A percentile compares a stretch with the other conserved stretches of the same genome.
These are phyloP conservation scores for Lindgomyces ingoldianus DNA, from an alignment of 495 filamentous ascomycete species.

Conservation along the genomic window DNA sequence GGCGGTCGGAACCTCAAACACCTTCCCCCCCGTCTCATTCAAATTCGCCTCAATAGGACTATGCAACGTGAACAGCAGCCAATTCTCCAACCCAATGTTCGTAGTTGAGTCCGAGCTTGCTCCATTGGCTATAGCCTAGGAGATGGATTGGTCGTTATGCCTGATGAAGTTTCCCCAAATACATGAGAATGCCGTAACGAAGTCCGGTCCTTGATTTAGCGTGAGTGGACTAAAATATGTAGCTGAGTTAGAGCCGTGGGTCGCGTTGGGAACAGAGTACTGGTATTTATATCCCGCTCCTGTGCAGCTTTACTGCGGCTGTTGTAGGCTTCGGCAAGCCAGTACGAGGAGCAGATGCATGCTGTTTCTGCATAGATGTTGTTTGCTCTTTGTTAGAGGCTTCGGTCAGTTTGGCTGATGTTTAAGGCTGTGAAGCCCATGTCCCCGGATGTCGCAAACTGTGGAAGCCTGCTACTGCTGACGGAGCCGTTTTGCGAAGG, in stretches of 20 bases:
- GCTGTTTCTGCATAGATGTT: slow-evolving; percentile 63
- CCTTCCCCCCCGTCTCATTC: slow-evolving; percentile 56
- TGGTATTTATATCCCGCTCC: slow-evolving; percentile 57
- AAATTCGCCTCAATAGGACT: slow-evolving; percentile 47
- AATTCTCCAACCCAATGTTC: not conserved
- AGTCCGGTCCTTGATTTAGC: slow-evolving; percentile 40
- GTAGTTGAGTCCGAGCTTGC: not conserved
- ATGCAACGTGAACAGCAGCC: slow-evolving; percentile 10
- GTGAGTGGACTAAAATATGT: slow-evolving; percentile 52
- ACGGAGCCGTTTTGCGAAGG: not conserved
- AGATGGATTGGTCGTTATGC: slow-evolving; percentile 52
- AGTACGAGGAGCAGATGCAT: slow-evolving; percentile 64
- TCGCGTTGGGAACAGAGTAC: slow-evolving; percentile 59
- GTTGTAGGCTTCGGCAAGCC: slow-evolving; percentile 51
- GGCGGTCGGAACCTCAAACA: slow-evolving; percentile 7
- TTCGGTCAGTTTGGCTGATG: slow-evolving; percentile 45
- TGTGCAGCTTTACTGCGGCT: slow-evolving; percentile 50
- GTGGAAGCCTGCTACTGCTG: not conserved
- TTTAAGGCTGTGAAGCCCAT: slow-evolving; percentile 10
- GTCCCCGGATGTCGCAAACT: slow-evolving; percentile 12
- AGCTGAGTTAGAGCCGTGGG: slow-evolving; percentile 56
- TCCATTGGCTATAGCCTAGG: slow-evolving; percentile 32
- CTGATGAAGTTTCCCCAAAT: slow-evolving; percentile 59
- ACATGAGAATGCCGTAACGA: slow-evolving; percentile 42
- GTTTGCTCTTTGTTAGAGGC: slow-evolving; percentile 50